These are phyloP conservation scores for Haplosporangium sp. DNA, from an alignment of 371 early-diverging fungal genomes.

Conservation along the genomic window DNA sequence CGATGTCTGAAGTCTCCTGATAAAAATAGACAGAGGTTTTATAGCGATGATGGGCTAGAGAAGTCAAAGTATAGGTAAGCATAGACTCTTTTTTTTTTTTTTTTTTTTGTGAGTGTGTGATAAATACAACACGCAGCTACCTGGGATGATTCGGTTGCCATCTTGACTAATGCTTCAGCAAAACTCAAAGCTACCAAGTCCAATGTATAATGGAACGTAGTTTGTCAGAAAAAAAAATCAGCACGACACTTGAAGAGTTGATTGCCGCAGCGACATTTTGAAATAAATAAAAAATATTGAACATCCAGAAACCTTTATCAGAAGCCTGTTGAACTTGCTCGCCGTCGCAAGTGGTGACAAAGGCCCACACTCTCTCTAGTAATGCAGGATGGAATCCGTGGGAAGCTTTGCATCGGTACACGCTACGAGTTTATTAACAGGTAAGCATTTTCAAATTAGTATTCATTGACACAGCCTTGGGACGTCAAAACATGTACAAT, in stretches of 20 bases:
- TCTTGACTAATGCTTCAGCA: slow-evolving; percentile 60
- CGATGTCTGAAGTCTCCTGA: slow-evolving; percentile 55
- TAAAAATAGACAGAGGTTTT: slow-evolving; percentile 56
- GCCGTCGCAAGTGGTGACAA: slow-evolving; percentile 62
- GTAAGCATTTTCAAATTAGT: not conserved
- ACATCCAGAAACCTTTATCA: slow-evolving; percentile 56
- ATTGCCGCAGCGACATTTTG: slow-evolving; percentile 36
- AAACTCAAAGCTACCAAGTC: slow-evolving; percentile 56
- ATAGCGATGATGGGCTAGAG: slow-evolving; percentile 61
- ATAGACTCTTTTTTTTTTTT: not conserved
- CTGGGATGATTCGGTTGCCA: slow-evolving; percentile 54
- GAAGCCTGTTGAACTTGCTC: slow-evolving; percentile 59
- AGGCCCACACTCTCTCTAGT: slow-evolving; percentile 54
- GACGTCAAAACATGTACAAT: not conserved
- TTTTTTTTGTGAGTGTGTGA: too few species aligned
- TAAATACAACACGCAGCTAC: slow-evolving; percentile 6
- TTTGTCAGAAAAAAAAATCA: not conserved
- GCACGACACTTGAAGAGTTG: not conserved
- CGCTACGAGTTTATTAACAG: slow-evolving; percentile 10
- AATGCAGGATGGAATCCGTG: slow-evolving; percentile 53
- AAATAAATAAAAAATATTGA: not conserved
- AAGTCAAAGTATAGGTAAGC: not conserved
- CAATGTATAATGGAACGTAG: slow-evolving; percentile 8
- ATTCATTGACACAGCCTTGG: not conserved
- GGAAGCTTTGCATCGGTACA: slow-evolving; percentile 48